Evolutionary conservation across 345 rosid species (phyloP).

Genomic region (Eucalyptus fibrosa): DNA sequence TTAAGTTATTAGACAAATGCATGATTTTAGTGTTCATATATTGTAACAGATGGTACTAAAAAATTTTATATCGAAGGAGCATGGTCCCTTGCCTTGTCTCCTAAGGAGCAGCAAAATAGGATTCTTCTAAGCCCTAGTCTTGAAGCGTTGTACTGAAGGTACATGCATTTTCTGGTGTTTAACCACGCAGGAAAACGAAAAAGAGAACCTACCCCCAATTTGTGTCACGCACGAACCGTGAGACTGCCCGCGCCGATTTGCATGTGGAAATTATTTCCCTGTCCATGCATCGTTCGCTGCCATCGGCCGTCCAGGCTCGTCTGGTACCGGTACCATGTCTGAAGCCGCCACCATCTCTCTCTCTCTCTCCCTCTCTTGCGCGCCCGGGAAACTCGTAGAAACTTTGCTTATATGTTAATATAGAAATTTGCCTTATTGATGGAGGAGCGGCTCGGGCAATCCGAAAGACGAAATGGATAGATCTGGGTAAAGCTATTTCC

Average conservation of each 20-base stretch:
- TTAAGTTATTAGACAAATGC: neutral
- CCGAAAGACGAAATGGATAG: neutral
- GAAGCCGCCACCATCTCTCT: neutral
- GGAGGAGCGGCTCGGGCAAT: neutral
- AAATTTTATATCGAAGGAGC: neutral
- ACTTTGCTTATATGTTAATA: neutral
- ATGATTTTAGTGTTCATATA: neutral
- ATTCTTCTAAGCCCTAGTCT: neutral
- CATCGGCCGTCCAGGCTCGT: neutral
- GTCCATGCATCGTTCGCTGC: neutral
- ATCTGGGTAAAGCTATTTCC: neutral
- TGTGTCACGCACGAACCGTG: neutral
- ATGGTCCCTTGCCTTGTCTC: neutral
- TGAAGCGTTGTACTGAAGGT: neutral
- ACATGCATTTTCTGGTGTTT: neutral
- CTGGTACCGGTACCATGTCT: neutral
- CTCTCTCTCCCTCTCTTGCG: neutral
- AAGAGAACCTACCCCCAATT: neutral
- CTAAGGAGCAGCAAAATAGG: neutral
- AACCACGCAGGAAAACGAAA: neutral
- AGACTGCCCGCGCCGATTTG: neutral
- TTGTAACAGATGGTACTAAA: neutral
- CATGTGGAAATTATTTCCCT: neutral
- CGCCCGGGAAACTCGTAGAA: neutral
- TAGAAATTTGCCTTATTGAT: neutral